These are phyloP conservation scores for Ogataea parapolymorpha DNA, from an alignment of 805 yeast species.

Conservation along the genomic window DNA sequence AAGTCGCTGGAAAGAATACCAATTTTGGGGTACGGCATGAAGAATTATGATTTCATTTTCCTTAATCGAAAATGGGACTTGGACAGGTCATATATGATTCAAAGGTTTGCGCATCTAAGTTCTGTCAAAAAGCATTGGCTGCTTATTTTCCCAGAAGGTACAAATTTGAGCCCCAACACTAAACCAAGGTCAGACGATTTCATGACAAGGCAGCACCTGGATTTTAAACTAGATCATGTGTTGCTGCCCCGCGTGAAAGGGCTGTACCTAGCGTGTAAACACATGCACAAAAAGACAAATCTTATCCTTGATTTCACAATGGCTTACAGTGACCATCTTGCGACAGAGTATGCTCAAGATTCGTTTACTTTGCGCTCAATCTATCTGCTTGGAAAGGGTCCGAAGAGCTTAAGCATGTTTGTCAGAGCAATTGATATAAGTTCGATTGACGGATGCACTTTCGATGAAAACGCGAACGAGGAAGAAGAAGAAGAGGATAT, in stretches of 20 bases:
- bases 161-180: conserved; percentile 72
- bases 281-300: conserved; percentile 50
- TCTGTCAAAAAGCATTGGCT: conserved; percentile 52
- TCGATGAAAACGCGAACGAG: conserved; percentile 42
- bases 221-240: conserved; percentile 52
- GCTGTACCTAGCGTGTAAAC: conserved; percentile 58
- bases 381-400: conserved; percentile 70
- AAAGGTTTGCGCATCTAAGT: conserved; percentile 46
- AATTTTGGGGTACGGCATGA: conserved; percentile 83
- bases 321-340: conserved; percentile 70
- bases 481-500: conserved; percentile 40
- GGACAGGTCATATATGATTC: conserved; percentile 60
- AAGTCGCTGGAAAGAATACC: conserved; percentile 71
- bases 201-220: conserved; percentile 48
- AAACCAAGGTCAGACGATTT: conserved; percentile 52
- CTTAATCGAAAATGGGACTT: conserved; percentile 81
- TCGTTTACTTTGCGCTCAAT: conserved; percentile 61
- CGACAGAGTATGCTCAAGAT: conserved; percentile 72
- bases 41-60: conserved; percentile 69
- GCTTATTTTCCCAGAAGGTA: conserved; percentile 91
- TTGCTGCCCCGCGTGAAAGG: conserved; percentile 86
- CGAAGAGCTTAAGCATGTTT: conserved; percentile 61
- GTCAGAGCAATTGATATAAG: conserved; percentile 51
- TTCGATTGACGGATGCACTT: conserved; percentile 28
- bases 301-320: conserved; percentile 78